Evolutionary conservation across 1,139 yeast genomes (phyloP), one percentile per base, ranked within the genome.

Genomic region (Suhomyces atakaporum): DNA sequence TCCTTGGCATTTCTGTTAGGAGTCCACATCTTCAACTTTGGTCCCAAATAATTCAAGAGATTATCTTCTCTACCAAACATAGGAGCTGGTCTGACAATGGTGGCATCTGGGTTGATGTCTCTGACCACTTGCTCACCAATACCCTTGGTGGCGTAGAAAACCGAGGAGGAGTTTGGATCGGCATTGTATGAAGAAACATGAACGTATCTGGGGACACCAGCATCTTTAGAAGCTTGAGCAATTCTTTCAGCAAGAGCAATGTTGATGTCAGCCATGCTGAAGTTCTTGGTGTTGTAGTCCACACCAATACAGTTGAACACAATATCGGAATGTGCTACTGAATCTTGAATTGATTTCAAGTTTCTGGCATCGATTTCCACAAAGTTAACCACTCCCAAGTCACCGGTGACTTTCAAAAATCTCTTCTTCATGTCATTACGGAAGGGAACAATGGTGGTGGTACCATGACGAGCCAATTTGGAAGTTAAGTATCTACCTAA

Each of bases 111-210:
- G 39, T 77, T 61, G 36, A 76, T 75, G 34, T 79, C 86, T 46
- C 75, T 70, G 27, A 83, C 95, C 21, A 75, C 75, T 54, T 77
- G 73, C 64, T 87, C 96, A 44, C 87, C 92, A 38, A 81, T 64
- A 42, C 87, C 95, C 68, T 86, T 87, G 36, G 96, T 81, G 30
- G 90, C 84, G 58, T 81, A 81, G 60, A 78, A 87, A 14, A 77
- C 73, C 5, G 92, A 83, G 25, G 77, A 67, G 13, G 92, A 82
- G 41, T 77, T 63, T 27, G 81, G 79, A 56, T 83, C 70, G 36
- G 95, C 96, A 56, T 82, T 83, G 66, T 84, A 83, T 21, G 89
- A 75, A 26, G 95, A 85, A 20, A 87, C 89, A 55, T 87, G 95
- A 42, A 87, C 69, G 45, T 76, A 76, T 53, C 96, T 72, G 31